Conservation (phyloP, 1,139 yeast genomes). For the Eremothecium coryli region DNA sequence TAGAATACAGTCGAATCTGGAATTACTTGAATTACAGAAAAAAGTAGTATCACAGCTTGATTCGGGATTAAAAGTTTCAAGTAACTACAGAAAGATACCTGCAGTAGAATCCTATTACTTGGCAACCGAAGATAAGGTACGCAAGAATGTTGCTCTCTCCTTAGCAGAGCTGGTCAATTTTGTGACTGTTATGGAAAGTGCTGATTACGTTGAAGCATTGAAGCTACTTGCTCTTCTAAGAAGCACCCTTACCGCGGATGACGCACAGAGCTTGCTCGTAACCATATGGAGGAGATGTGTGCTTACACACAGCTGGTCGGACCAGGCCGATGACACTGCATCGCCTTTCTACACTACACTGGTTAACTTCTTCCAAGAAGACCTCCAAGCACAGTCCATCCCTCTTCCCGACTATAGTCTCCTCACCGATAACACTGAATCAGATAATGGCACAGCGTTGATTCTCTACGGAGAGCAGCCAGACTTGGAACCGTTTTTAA, state of each 20-base stretch:
- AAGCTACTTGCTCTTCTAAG: constrained; percentile 33
- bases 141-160: constrained; percentile 34
- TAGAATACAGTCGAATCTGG: constrained; percentile 42
- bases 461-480: not conserved
- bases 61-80: constrained; percentile 15
- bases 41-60: constrained; percentile 33
- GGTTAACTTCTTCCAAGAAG: constrained; percentile 28
- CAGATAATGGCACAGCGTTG: not conserved
- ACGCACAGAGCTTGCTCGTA: constrained; percentile 28
- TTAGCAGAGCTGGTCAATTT: constrained; percentile 45
- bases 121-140: constrained; percentile 10
- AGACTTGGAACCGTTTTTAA: no score
- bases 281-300: constrained; percentile 59
- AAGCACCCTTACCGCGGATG: constrained; percentile 26
- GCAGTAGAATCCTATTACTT: constrained; percentile 14
- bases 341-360: constrained; percentile 45
- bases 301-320: constrained; percentile 50
- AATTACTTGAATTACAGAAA: constrained; percentile 41
- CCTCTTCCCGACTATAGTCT: constrained; percentile 25
- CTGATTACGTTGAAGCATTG: constrained; percentile 36
- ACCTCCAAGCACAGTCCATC: constrained; percentile 23
- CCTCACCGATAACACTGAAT: constrained; percentile 9
- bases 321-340: constrained; percentile 35
- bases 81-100: constrained; percentile 11
- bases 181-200: constrained; percentile 43